phyloP scores from a whole-genome alignment of 805 yeast species.

The Candida rishiriensis region DNA sequence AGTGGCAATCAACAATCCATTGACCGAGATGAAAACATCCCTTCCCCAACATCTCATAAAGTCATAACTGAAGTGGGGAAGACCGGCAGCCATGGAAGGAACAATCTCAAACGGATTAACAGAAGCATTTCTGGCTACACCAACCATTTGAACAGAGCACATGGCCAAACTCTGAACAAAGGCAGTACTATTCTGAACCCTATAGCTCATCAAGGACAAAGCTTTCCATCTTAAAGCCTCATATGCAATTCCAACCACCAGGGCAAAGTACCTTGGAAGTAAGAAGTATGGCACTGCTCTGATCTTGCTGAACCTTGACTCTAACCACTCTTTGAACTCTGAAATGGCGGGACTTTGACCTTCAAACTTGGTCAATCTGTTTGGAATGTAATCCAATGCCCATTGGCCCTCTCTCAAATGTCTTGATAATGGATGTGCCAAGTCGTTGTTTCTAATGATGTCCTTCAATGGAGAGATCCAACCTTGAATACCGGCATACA shows the following conservation, averaged over 20 bases:
- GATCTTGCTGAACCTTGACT: conserved; percentile 56
- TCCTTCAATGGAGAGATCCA: conserved; percentile 70
- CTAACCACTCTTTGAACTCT: conserved; percentile 67
- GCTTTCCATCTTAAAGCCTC: conserved; percentile 75
- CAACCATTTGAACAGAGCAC: conserved; percentile 85
- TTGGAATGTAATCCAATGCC: conserved; percentile 77
- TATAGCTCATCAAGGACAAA: conserved; percentile 47
- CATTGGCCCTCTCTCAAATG: conserved; percentile 81
- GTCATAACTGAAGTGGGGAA: conserved; percentile 87
- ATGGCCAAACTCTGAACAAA: conserved; percentile 79
- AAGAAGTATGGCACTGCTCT: conserved; percentile 70
- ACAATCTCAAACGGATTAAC: conserved; percentile 57
- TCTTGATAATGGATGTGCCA: conserved; percentile 79
- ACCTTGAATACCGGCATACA: conserved; percentile 91
- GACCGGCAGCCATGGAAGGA: conserved; percentile 90
- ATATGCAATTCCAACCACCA: conserved; percentile 77
- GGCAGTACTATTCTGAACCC: conserved; percentile 56
- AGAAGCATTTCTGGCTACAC: conserved; percentile 67
- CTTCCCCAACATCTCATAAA: conserved; percentile 99
- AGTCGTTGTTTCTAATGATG: conserved; percentile 63
- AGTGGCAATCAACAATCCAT: conserved; percentile 77
- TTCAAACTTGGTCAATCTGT: conserved; percentile 55
- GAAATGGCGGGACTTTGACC: conserved; percentile 40
- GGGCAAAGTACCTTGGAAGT: conserved; percentile 82
- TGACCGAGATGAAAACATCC: conserved; percentile 82